Percentiles rank a stretch among this genome's conserved stretches.
Evolutionary conservation across 495 filamentous ascomycete genomes (phyloP).

Genomic region (Penicillium cinerascens): DNA sequence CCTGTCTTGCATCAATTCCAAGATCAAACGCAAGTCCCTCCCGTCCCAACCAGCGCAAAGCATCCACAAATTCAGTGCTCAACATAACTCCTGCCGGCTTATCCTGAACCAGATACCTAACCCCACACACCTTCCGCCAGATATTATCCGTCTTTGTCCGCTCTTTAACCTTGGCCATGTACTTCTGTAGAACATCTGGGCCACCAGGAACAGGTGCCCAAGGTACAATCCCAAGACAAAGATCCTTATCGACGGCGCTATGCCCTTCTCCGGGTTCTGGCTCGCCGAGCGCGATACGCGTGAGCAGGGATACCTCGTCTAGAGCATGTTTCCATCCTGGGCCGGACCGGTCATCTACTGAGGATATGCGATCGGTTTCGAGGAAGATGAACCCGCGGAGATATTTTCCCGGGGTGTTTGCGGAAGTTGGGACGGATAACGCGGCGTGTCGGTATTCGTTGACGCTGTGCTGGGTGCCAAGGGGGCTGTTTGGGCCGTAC

Average conservation of each 20-base stretch:
- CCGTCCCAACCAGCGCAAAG: conserved; percentile 64
- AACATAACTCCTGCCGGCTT: conserved; percentile 63
- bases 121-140: conserved; percentile 60
- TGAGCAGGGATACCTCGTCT: conserved; percentile 65
- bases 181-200: conserved; percentile 41
- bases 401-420: conserved; percentile 12
- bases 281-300: conserved; percentile 57
- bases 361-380: conserved; percentile 72
- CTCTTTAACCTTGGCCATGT: conserved; percentile 43
- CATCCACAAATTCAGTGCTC: conserved; percentile 57
- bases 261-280: conserved; percentile 61
- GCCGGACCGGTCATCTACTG: conserved; percentile 35
- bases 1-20: conserved; percentile 69
- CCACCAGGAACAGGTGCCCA: conserved; percentile 78
- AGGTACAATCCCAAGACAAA: conserved; percentile 66
- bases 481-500: conserved; percentile 52
- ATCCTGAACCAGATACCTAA: conserved; percentile 78
- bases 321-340: conserved; percentile 56
- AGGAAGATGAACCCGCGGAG: conserved; percentile 72
- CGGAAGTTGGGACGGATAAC: conserved; percentile 8
- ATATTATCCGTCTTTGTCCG: conserved; percentile 30
- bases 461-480: conserved; percentile 60
- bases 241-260: conserved; percentile 38
- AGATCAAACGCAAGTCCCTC: conserved; percentile 71
- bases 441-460: conserved; percentile 50